Evolutionary conservation across 2,329 filamentous ascomycete species (phyloP).

Genomic region (Fusarium algeriense): DNA sequence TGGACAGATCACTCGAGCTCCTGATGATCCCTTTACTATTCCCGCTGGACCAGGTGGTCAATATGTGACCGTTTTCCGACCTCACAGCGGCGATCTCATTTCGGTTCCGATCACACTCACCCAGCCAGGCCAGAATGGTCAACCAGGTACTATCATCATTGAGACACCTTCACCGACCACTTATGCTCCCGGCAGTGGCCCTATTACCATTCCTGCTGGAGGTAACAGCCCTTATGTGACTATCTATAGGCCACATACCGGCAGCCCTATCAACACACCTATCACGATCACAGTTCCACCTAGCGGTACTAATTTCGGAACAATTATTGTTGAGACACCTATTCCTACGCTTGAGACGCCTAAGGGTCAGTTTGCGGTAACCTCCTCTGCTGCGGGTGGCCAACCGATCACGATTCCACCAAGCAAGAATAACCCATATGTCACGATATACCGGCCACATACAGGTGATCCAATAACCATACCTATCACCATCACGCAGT

Average conservation of each 20-base stretch:
- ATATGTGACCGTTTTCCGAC: conserved; percentile 30
- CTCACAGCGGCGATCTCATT: conserved; percentile 35
- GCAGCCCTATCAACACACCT: conserved; percentile 13
- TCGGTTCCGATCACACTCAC: conserved; percentile 33
- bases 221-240: conserved; percentile 21
- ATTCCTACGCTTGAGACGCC: conserved; percentile 20
- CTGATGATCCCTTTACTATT: conserved; percentile 26
- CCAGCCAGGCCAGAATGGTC: conserved; percentile 17
- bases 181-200: conserved; percentile 15
- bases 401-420: conserved; percentile 33
- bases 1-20: conserved; percentile 9
- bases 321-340: conserved; percentile 34
- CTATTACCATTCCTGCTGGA: conserved; percentile 29
- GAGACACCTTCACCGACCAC: conserved; percentile 29
- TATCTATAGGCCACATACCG: conserved; percentile 29
- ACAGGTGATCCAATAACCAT: conserved; percentile 32
- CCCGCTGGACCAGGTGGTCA: conserved; percentile 13
- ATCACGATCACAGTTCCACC: conserved; percentile 22
- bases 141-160: conserved; percentile 33
- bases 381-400: conserved; percentile 5
- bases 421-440: conserved; percentile 28
- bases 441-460: conserved; percentile 32
- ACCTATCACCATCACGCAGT: conserved; percentile 33
- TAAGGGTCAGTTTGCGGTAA: conserved; percentile 24
- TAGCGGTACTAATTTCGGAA: conserved; percentile 18